Conservation (phyloP, 2,329 filamentous ascomycete genomes). For the Aspergillus ochraceoroseus region DNA sequence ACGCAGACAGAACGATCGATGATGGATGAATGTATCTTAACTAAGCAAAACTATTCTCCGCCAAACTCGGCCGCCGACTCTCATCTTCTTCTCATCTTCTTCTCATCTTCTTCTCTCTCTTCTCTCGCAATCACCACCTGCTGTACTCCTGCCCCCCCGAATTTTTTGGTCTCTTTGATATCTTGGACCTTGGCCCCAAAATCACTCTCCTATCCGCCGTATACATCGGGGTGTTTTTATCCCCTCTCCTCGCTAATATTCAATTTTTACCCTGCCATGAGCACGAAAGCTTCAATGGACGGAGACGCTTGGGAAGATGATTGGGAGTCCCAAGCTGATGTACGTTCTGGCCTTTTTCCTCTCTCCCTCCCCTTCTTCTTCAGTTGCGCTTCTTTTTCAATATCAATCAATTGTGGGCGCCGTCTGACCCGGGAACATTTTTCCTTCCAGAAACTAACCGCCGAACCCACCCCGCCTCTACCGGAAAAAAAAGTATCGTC, state of each 20-base stretch:
- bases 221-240: no score
- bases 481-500: conserved; percentile 44
- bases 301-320: conserved; percentile 89
- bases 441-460: conserved; percentile 37
- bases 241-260: conserved; percentile 1
- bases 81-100: neutral
- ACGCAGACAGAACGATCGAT: conserved; percentile 1
- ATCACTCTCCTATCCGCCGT: neutral
- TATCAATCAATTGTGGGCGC: no score
- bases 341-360: conserved; percentile 31
- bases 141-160: neutral
- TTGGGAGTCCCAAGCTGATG: conserved; percentile 77
- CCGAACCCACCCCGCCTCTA: conserved; percentile 37
- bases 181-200: neutral
- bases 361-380: neutral
- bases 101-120: conserved; percentile 1
- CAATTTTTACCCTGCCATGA: conserved; percentile 29
- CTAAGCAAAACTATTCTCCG: conserved; percentile 12
- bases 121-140: neutral
- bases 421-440: conserved; percentile 1
- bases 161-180: conserved; percentile 6
- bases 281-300: conserved; percentile 45
- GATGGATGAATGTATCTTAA: conserved; percentile 10
- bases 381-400: no score
- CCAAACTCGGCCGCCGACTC: conserved; percentile 8